A percentile compares a stretch with the other conserved stretches of the same genome.
Evolutionary conservation across 2,329 filamentous ascomycete species (phyloP).

Genomic region (Lachnellula cervina): DNA sequence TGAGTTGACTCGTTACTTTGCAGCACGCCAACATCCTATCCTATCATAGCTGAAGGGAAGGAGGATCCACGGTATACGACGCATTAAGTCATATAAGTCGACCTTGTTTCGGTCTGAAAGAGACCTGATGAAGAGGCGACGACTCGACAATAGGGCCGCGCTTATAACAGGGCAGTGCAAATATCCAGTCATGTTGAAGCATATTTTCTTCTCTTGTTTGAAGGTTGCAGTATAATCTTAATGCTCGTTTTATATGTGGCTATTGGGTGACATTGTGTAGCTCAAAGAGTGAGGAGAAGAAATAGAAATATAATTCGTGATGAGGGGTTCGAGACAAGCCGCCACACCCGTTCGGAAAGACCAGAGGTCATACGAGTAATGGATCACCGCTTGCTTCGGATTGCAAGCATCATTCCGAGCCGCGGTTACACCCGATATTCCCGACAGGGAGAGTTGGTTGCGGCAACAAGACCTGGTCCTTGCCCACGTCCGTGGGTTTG

Average conservation of each 20-base stretch:
- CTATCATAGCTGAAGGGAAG: conserved; percentile 15
- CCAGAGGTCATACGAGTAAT: not conserved
- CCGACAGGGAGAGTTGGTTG: not conserved
- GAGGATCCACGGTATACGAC: conserved; percentile 5
- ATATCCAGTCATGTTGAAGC: not conserved
- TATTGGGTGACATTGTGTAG: not conserved
- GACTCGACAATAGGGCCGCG: conserved; percentile 17
- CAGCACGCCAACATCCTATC: conserved; percentile 14
- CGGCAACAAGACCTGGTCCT: not conserved
- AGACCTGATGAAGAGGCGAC: conserved; percentile 1
- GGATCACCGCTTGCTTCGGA: not conserved
- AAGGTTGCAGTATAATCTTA: not conserved
- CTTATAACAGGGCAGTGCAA: conserved; percentile 20
- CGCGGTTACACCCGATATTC: not conserved
- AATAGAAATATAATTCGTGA: not conserved
- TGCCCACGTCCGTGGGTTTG: not conserved
- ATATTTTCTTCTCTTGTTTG: not conserved
- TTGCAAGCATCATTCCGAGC: not conserved
- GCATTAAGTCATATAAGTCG: conserved; percentile 13
- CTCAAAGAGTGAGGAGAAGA: not conserved
- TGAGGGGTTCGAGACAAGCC: not conserved
- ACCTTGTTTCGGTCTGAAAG: conserved; percentile 11
- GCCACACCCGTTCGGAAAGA: not conserved
- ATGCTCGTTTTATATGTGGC: not conserved
- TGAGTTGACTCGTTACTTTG: not conserved